Evolutionary conservation across 441 rosid species (phyloP), one percentile per base, ranked within the genome.

Genomic region (Breynia disticha): DNA sequence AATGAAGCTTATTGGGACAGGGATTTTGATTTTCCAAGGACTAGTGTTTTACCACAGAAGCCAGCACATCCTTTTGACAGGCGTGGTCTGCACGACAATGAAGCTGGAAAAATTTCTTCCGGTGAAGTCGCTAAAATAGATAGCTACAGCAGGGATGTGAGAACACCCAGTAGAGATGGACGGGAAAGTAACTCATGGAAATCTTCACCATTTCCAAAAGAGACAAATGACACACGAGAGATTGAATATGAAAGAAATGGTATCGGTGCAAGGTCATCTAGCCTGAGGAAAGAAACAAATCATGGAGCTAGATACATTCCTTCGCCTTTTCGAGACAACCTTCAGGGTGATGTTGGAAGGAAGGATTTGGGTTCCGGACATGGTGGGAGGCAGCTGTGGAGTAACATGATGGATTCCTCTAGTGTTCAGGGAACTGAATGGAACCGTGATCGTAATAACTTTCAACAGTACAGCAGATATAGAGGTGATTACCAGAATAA

Each of bases 1-100:
- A 71, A 50, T 56, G 97, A 84, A 53, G 76, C 78, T 54, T 82
- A 57, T 54, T 79, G 90, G 94, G 94, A 91, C 43, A 75, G 74
- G 49, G 84, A 78, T 74, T 83, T 78, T 73, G 87, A 80, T 77
- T 72, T 78, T 67, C 88, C 87, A 15, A 87, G 78, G 72, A 52
- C 78, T 47, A 78, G 77, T 67, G 65, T 59, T 62, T 70, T 72
- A 19, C 89, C 86, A 2, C 94, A 80, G 57, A 91, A 76, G 67
- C 80, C 78, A 41, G 70, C 72, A 65, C 70, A 79, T 71, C 49
- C 46, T 55, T 73, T 73, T 68, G 83, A 81, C 60, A 77, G 76
- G 70, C 52, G 81, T 75, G 79, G 74, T 43, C 87, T 64, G 67
- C 83, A 70, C 62, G 90, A 76, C 64, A 72, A 73, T 78, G 93